Evolutionary conservation across 1,139 yeast species (phyloP), one percentile per base, ranked within the genome.

Genomic region (Scheffersomyces titani): DNA sequence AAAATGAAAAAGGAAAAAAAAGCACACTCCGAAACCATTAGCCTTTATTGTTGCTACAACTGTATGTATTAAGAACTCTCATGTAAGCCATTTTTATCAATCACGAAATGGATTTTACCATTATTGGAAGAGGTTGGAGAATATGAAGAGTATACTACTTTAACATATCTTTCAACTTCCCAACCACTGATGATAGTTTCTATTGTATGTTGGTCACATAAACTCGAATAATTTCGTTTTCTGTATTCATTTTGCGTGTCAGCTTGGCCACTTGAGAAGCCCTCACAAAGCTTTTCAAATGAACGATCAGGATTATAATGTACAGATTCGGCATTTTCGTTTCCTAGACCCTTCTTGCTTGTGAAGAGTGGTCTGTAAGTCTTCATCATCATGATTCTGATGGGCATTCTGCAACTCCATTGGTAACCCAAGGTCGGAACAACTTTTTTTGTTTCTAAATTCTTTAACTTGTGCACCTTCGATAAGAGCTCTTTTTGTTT

Each of bases 381-480:
- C 55, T 78, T 79, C 70, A 68, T 66, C 18, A 79, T 59, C 57
- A 77, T 61, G 4, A 79, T 68, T 53, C 78, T 65, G 30, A 70
- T 70, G 13, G 66, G 59, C 9, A 77, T 66, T 20, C 76, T 66
- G 53, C 72, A 73, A 19, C 75, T 63, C 83, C 83, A 79, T 6
- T 73, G 71, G 58, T 76, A 75, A 0, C 83, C 83, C 51, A 79
- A 64, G 6, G 81, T 72, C 0, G 83, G 82, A 1, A 78, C 71
- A 19, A 68, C 69, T 50, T 61, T 66, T 47, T 67, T 72, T 9
- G 75, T 68, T 21, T 56, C 52, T 24, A 40, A n/a, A 44, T 52
- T 48, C 9, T 24, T 56, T 18, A 60, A 53, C 21, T 54, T 53
- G 52, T 67, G 65, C 19, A 67, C 56, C 51, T 63, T 61, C 5